Evolutionary conservation across 495 filamentous ascomycete species (phyloP), one percentile per base, ranked within the genome.

Genomic region (Aspergillus wentii): DNA sequence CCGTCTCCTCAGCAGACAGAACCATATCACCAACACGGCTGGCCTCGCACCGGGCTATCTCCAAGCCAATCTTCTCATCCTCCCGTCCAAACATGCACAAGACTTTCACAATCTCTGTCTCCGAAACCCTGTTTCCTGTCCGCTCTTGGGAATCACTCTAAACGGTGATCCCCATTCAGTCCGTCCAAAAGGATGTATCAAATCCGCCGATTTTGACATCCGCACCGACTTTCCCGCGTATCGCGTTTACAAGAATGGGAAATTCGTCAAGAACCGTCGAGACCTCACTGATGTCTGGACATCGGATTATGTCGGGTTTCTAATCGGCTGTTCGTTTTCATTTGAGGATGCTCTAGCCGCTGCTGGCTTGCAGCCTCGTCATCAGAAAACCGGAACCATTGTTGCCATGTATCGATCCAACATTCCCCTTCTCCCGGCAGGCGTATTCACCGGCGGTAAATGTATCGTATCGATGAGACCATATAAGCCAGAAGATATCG

Each of bases 51-150:
- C 69, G 2, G 61, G 61, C 14, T 69, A 71, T 46, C 55, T 79
- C 15, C 75, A 79, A 59, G 76, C 75, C 8, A 80, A 80, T 44
- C 59, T 80, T 5, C 59, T 82, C 19, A 61, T 79, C 4, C 59
- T 80, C 8, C 75, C 74, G 0, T 54, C 57, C 4, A 51, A 49
- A 30, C 69, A 79, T 49, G 73, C 73, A 20, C 7, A 46, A 5
- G 67, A 76, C 38, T 82, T 80, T 43, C 59, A 65, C 11, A 37
- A 61, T 20, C 67, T 78, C 18, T 80, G 74, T 47, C 54, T 56
- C 1, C 60, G 76, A 34, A 80, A 77, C 43, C 72, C 74, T 5
- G 72, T 79, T n/a, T 63, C 75, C 1, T 79, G 78, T 44, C 78
- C 75, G 0, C 52, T 81, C 3, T 52, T 80, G 16, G 72, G 61